Conservation (phyloP, 805 yeast genomes). For the Suhomyces tanzawaensis region DNA sequence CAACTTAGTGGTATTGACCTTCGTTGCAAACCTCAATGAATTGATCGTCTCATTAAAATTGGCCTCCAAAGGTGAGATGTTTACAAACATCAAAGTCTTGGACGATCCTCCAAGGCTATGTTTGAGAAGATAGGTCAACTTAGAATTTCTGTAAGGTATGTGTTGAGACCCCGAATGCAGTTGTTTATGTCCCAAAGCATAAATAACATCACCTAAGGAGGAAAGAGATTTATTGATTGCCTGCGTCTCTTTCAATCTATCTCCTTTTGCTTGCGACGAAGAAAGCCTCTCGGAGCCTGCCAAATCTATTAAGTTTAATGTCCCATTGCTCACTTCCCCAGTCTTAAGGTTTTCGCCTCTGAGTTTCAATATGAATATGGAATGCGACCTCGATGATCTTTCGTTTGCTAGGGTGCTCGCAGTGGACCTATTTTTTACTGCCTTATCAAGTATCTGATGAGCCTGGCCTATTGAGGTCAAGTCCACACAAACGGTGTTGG, state of each 20-base stretch:
- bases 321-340: constrained; percentile 51
- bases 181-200: constrained; percentile 50
- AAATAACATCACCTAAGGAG: constrained; percentile 85
- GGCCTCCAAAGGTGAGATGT: constrained; percentile 62
- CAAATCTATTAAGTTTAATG: constrained; percentile 77
- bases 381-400: constrained; percentile 89
- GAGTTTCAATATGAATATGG: constrained; percentile 66
- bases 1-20: constrained; percentile 60
- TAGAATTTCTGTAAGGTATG: constrained; percentile 68
- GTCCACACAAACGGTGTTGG: constrained; percentile 52
- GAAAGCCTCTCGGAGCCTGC: constrained; percentile 92
- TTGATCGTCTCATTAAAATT: constrained; percentile 78
- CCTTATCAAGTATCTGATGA: constrained; percentile 46
- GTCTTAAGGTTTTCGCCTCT: constrained; percentile 52
- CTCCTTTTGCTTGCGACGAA: constrained; percentile 75
- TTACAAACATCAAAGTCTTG: constrained; percentile 91
- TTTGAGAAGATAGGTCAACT: constrained; percentile 78
- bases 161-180: constrained; percentile 40
- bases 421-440: constrained; percentile 63
- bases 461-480: constrained; percentile 53
- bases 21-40: constrained; percentile 85
- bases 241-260: constrained; percentile 80
- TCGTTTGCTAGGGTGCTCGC: constrained; percentile 82
- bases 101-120: constrained; percentile 82
- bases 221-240: constrained; percentile 86